Base-by-base conservation (phyloP, 148 eudicot species). In the Linanthus parryae region DNA sequence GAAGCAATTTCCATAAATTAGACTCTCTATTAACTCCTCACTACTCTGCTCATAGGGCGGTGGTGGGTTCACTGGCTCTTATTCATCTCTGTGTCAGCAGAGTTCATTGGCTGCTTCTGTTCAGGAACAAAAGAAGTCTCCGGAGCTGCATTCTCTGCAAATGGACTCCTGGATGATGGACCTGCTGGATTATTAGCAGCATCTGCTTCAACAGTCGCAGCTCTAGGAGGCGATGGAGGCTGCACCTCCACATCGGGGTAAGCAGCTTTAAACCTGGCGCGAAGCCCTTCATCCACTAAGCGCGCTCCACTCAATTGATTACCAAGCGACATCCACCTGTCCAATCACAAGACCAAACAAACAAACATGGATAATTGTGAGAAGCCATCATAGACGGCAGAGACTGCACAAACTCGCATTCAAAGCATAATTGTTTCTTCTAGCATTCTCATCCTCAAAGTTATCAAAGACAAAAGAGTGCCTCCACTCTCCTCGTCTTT, bases 261-360 rank as follows among this genome's bases (percentile, higher is more conserved):
- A 26, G 96, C 96, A 39, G 98, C 98, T 73, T 80, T 92, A 52
- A 92, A 92, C 70, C 98, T 72, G 22, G 96, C 98, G 22, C 98
- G 67, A 12, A 89, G 80, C 35, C 97, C 97, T 51, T 83, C 95
- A 60, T 81, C 95, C 25, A 86, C 94, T 37, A 91, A 60, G 17
- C 89, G 65, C 7, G 59, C 89, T 39, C 95, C 95, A 55, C 55
- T 74, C 66, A 91, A 64, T 62, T 86, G 98, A 68, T 91, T 86
- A n/a, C 89, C 90, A 14, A 86, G 84, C 37, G 94, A 91, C 69
- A 85, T 57, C 95, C 95, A 86, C 77, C 95, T 91, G 61, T 42
- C 34, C 14, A 27, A 59, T 38, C 23, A 16, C 4, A 7, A 38
- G 3, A 43, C 7, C 1, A 20, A 54, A 39, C 1, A 54, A 52